A percentile compares a stretch with the other conserved stretches of the same genome.
These are phyloP conservation scores for Abortiporus biennis DNA, from an alignment of 1,284 basidiomycete genomes.

Conservation along the genomic window DNA sequence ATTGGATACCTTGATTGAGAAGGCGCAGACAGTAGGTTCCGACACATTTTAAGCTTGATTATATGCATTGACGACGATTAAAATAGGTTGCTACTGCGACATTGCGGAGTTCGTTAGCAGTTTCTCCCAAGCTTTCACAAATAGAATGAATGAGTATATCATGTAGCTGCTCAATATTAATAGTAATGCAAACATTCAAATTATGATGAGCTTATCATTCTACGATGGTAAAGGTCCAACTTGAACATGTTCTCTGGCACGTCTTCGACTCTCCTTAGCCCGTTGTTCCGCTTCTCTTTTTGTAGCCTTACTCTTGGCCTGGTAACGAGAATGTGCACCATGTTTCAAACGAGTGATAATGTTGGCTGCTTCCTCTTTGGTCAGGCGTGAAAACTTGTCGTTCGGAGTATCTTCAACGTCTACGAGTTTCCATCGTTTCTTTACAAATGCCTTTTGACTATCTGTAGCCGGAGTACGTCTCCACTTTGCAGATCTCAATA, in stretches of 20 bases:
- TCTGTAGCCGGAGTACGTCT: slow-evolving; percentile 59
- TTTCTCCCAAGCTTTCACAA: slow-evolving; percentile 58
- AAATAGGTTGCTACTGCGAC: slow-evolving; percentile 54
- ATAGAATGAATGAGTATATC: too few relatives aligned
- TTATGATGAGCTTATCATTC: too few relatives aligned
- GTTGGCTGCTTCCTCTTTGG: slow-evolving; percentile 74
- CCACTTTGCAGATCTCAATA: slow-evolving; percentile 71
- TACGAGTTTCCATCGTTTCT: slow-evolving; percentile 40
- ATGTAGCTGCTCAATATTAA: too few relatives aligned
- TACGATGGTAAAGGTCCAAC: slow-evolving; percentile 45
- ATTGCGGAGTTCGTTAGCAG: slow-evolving; percentile 54
- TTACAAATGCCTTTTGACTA: slow-evolving; percentile 59
- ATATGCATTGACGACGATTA: neutral
- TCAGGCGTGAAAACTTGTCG: slow-evolving; percentile 33
- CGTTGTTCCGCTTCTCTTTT: slow-evolving; percentile 28
- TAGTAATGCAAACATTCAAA: too few relatives aligned
- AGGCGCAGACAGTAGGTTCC: slow-evolving; percentile 39
- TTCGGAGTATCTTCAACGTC: slow-evolving; percentile 7
- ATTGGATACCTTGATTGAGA: slow-evolving; percentile 37
- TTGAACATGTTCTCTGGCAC: slow-evolving; percentile 46
- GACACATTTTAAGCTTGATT: neutral
- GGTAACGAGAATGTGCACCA: slow-evolving; percentile 61
- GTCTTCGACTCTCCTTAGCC: slow-evolving; percentile 42
- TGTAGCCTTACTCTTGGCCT: slow-evolving; percentile 42
- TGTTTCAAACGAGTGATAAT: slow-evolving; percentile 75